These are phyloP conservation scores for Paramecium caudatum DNA, from an alignment of 73 alveolate genomes.

Conservation along the genomic window DNA sequence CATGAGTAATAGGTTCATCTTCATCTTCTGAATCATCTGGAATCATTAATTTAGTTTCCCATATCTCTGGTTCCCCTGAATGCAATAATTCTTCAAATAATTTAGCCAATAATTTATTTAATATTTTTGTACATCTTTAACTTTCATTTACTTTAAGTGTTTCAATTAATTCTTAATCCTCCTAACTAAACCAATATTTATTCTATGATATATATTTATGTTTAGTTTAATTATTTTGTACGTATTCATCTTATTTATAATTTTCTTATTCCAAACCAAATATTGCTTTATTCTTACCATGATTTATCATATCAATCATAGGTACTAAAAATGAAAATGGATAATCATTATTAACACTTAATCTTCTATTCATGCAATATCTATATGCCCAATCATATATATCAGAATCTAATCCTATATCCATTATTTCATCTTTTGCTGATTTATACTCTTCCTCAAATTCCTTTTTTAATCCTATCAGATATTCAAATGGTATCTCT, in stretches of 20 bases:
- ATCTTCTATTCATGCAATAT: slow-evolving; percentile 64
- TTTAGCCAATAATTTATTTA: neutral
- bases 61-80: slow-evolving; percentile 15
- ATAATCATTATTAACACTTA: slow-evolving; percentile 58
- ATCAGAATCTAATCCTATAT: neutral
- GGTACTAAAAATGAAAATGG: slow-evolving; percentile 67
- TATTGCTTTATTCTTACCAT: slow-evolving; percentile 55
- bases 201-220: neutral
- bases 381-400: slow-evolving; percentile 66
- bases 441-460: slow-evolving; percentile 5
- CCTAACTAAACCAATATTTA: slow-evolving; percentile 43
- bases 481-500: slow-evolving; percentile 33
- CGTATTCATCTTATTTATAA: slow-evolving; percentile 9
- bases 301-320: slow-evolving; percentile 66
- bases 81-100: slow-evolving; percentile 32
- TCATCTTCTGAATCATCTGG: slow-evolving; percentile 63
- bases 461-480: slow-evolving; percentile 9
- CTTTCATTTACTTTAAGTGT: slow-evolving; percentile 10
- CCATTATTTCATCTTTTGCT: neutral
- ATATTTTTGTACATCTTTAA: slow-evolving; percentile 13
- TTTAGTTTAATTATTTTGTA: slow-evolving; percentile 23
- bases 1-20: neutral
- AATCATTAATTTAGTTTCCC: slow-evolving; percentile 8
- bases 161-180: neutral
- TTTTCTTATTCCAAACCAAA: slow-evolving; percentile 34